A percentile compares a stretch with the other conserved stretches of the same genome.
Conservation (phyloP, 2,329 filamentous ascomycete species). For the Moelleriella libera region DNA sequence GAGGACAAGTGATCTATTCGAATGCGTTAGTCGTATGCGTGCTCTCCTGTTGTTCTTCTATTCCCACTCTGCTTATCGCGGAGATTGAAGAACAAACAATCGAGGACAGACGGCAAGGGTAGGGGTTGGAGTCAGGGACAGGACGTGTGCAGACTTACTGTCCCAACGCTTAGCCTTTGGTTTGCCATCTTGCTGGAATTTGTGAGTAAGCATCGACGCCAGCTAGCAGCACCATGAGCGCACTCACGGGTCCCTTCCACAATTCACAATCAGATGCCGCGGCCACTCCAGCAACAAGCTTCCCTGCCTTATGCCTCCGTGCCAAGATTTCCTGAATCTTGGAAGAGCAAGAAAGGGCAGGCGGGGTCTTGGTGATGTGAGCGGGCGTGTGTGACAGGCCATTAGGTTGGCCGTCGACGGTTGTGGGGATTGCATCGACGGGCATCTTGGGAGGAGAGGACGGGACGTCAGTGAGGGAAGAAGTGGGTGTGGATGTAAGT, state of each 20-base stretch:
- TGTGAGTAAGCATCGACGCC: background rate
- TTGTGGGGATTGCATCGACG: constrained; percentile 1
- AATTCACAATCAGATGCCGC: constrained; percentile 65
- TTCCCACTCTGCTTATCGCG: too few relatives aligned
- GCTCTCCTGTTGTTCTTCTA: too few relatives aligned
- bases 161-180: constrained; percentile 75
- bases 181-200: constrained; percentile 32
- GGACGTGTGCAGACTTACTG: constrained; percentile 38
- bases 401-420: background rate
- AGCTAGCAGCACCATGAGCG: background rate
- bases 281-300: constrained; percentile 61
- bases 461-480: background rate
- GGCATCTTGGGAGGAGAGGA: constrained; percentile 2
- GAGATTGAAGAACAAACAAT: too few relatives aligned
- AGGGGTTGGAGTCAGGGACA: background rate
- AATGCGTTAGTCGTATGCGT: too few relatives aligned
- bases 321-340: constrained; percentile 16
- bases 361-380: constrained; percentile 10
- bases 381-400: constrained; percentile 5
- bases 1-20: constrained; percentile 39
- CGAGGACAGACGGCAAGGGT: too few relatives aligned
- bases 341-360: constrained; percentile 5
- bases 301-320: constrained; percentile 52
- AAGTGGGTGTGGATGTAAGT: too few relatives aligned
- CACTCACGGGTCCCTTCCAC: constrained; percentile 60